Evolutionary conservation across 2,329 filamentous ascomycete genomes (phyloP), one percentile per base, ranked within the genome.

Genomic region (Diaporthe sp.): DNA sequence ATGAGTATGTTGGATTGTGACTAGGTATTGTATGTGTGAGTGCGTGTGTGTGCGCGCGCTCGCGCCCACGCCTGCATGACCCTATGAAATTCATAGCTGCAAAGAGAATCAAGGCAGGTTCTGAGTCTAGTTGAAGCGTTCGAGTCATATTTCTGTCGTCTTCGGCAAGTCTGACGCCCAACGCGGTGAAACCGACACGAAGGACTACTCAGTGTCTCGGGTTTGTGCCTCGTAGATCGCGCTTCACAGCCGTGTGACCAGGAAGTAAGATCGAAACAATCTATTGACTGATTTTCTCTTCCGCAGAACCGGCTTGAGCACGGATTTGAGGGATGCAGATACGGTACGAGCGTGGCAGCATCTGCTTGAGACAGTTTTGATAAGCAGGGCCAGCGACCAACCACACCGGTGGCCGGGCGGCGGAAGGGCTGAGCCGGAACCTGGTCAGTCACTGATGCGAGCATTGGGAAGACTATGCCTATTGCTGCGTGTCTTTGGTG

Each of bases 211-310:
- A 47, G 61, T 42, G 69, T 67, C 52, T 67, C 40, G 61, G 60
- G n/a, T 45, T 67, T 67, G 38, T 74, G 71, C 66, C 71, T 73
- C 35, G 40, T 40, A 25, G 73, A 71, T 68, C 54, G 60, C 57
- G 58, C 66, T 61, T 68, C 30, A 19, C 67, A 33, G 40, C 52
- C 55, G 71, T 74, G 58, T 66, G 67, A 71, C 66, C 52, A 58
- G 50, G 35, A 71, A 45, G 45, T 55, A 74, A 60, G 58, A 71
- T 75, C 38, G 66, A 67, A 73, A 75, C 72, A 54, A 68, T 54
- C 35, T 50, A 45, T 68, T 60, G 33, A 72, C 30, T 38, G 50
- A 40, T 45, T n/a, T 57, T 40, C 22, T 33, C 38, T 75, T 47
- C 57, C 69, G 47, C 71, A 61, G 58, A 47, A 28, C 42, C 52